phyloP scores from a whole-genome alignment of 352 stramenopile species.

The Pythium grandisporangium region DNA sequence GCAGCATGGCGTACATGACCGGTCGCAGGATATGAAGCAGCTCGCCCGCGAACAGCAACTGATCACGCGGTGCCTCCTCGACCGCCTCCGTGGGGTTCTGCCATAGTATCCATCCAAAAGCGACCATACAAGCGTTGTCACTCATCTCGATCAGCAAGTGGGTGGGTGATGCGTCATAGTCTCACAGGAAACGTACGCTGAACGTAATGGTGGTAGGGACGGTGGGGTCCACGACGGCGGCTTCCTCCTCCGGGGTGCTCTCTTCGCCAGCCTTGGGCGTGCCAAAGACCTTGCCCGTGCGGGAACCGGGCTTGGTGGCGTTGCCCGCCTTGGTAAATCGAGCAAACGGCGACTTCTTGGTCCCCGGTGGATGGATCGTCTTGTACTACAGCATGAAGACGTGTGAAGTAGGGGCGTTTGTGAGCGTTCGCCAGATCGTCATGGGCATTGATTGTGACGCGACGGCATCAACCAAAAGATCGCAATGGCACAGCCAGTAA shows the following conservation, averaged over 20 bases:
- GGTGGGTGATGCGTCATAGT: too few relatives aligned
- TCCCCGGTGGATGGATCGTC: slow-evolving; percentile 12
- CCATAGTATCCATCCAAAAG: neutral
- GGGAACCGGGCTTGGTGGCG: slow-evolving; percentile 49
- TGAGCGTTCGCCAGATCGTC: too few relatives aligned
- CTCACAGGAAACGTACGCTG: slow-evolving; percentile 38
- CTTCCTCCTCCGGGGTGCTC: slow-evolving; percentile 13
- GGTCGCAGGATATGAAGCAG: slow-evolving; percentile 72
- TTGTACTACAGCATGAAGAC: slow-evolving; percentile 7
- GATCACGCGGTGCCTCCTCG: slow-evolving; percentile 19
- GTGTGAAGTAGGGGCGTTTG: neutral
- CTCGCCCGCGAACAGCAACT: slow-evolving; percentile 52
- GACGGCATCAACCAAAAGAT: too few relatives aligned
- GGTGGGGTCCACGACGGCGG: slow-evolving; percentile 10
- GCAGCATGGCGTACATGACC: slow-evolving; percentile 60
- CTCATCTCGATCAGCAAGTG: too few relatives aligned
- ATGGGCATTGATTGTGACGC: too few relatives aligned
- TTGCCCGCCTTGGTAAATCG: slow-evolving; percentile 42
- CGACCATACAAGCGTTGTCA: too few relatives aligned
- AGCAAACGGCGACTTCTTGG: slow-evolving; percentile 35
- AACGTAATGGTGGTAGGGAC: slow-evolving; percentile 41
- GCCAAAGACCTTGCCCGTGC: slow-evolving; percentile 65
- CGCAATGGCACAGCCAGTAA: too few relatives aligned
- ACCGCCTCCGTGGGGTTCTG: slow-evolving; percentile 44
- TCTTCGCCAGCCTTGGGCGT: slow-evolving; percentile 13